Conservation (phyloP, 2,329 filamentous ascomycete species). For the Pseudodiploospora longispora region DNA sequence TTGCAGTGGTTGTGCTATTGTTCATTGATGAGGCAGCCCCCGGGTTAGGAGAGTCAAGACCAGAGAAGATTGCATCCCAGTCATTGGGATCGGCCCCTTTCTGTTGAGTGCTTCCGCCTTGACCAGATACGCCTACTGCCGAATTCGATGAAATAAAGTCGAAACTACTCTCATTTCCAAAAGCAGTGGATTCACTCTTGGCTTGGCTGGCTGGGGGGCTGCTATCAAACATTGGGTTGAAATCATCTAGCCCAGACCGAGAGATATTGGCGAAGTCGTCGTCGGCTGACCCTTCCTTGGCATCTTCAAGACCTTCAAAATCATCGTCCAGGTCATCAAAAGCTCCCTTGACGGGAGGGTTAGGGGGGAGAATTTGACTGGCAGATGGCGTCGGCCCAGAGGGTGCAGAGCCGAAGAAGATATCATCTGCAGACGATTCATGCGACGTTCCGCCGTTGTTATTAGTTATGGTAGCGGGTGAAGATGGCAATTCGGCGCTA, state of each 20-base stretch:
- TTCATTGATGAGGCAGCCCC: constrained; percentile 15
- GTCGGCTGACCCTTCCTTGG: constrained; percentile 70
- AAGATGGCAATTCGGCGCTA: constrained; percentile 23
- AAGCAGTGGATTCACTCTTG: constrained; percentile 45
- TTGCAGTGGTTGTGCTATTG: not conserved
- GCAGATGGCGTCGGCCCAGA: constrained; percentile 18
- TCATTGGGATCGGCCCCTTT: constrained; percentile 55
- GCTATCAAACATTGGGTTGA: constrained; percentile 76
- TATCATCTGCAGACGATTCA: constrained; percentile 31
- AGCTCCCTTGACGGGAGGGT: constrained; percentile 36
- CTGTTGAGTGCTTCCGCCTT: constrained; percentile 30
- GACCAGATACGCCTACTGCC: constrained; percentile 23
- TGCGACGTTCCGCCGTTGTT: constrained; percentile 13
- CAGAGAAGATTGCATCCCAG: constrained; percentile 92
- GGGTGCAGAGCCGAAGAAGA: constrained; percentile 34
- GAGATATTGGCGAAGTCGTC: constrained; percentile 73
- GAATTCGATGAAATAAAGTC: constrained; percentile 43
- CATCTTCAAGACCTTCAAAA: constrained; percentile 73
- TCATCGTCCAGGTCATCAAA: constrained; percentile 74
- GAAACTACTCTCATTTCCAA: constrained; percentile 49
- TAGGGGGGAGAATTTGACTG: constrained; percentile 22
- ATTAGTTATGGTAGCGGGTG: constrained; percentile 23
- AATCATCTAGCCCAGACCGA: constrained; percentile 64
- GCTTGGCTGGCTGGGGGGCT: constrained; percentile 46
- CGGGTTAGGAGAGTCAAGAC: constrained; percentile 52